These are phyloP conservation scores for Gymnopilus junonius DNA, from an alignment of 768 basidiomycete species.

Conservation along the genomic window DNA sequence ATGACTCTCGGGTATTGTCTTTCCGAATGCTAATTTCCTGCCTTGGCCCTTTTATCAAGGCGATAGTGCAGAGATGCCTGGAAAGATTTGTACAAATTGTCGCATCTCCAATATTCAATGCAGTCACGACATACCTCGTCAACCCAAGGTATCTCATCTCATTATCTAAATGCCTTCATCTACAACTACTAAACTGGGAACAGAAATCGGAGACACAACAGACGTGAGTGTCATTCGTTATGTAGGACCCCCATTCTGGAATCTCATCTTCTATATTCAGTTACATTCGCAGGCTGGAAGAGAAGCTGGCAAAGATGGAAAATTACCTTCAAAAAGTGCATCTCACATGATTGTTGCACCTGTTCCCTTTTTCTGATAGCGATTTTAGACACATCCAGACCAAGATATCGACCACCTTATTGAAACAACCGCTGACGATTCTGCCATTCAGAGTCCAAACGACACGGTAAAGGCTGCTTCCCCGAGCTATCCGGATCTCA, in stretches of 20 bases:
- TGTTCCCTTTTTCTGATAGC: neutral
- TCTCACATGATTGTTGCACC: neutral
- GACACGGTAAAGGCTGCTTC: neutral
- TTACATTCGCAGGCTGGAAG: conserved; percentile 36
- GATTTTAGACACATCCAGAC: conserved; percentile 24
- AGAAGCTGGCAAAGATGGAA: conserved; percentile 34
- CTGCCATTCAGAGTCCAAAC: neutral
- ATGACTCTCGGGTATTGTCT: neutral
- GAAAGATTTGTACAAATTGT: conserved; percentile 62
- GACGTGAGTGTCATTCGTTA: conserved; percentile 29
- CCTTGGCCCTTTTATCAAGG: conserved; percentile 33
- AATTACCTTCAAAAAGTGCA: conserved; percentile 30
- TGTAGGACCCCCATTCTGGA: neutral
- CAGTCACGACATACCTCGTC: conserved; percentile 55
- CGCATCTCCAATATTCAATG: conserved; percentile 50
- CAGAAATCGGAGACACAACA: conserved; percentile 39
- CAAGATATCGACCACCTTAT: conserved; percentile 22
- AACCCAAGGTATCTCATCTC: conserved; percentile 48
- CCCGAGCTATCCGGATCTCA: conserved; percentile 11
- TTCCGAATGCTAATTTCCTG: neutral
- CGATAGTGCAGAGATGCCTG: conserved; percentile 64
- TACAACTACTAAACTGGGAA: neutral
- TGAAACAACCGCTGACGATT: neutral
- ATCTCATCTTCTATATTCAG: conserved; percentile 12
- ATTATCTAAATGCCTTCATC: neutral